Evolutionary conservation across 2,329 filamentous ascomycete species (phyloP), one percentile per base, ranked within the genome.

Genomic region (Orbilia ellipsospora): DNA sequence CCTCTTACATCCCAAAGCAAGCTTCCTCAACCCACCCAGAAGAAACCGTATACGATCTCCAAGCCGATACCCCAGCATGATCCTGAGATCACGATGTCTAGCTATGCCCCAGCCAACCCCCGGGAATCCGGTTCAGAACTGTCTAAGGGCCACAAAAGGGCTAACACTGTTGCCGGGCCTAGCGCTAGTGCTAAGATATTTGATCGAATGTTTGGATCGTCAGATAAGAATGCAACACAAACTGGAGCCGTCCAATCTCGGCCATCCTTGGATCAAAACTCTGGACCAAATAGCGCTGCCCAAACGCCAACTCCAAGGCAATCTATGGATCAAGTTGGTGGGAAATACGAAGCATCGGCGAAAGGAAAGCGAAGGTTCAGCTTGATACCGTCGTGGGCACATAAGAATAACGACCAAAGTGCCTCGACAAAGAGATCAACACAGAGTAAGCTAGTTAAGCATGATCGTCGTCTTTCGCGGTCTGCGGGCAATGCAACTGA

Each of bases 271-370:
- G 88, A 91, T 82, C 64, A 52, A n/a, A 42, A 52, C 15, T 75
- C 72, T 23, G 72, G 72, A 12, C 72, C 68, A 44, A 69, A 63
- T 36, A 75, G 72, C n/a, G 64, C 64, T 18, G 59, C 72, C 23
- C 72, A 75, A 31, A 60, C 72, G 12, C 84, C 88, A 4, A 86
- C 86, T 45, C 82, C 85, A 12, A 85, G 91, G 56, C 85, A 85
- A 48, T 94, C 91, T 0, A 88, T 92, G 80, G 92, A 94, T 78
- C 93, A 90, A 16, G 87, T 91, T 23, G 88, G 90, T 54, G 93
- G 91, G 0, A 90, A 92, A 80, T 90, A 76, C 15, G 78, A 79
- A 26, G 68, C 73, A 31, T 28, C 78, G 18, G 18, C 64, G 16
- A 64, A 72, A 51, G 28, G 70, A 20, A 60, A 63, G 73, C 66